Evolutionary conservation across 805 yeast species (phyloP).

Genomic region (Alloascoidea africana): DNA sequence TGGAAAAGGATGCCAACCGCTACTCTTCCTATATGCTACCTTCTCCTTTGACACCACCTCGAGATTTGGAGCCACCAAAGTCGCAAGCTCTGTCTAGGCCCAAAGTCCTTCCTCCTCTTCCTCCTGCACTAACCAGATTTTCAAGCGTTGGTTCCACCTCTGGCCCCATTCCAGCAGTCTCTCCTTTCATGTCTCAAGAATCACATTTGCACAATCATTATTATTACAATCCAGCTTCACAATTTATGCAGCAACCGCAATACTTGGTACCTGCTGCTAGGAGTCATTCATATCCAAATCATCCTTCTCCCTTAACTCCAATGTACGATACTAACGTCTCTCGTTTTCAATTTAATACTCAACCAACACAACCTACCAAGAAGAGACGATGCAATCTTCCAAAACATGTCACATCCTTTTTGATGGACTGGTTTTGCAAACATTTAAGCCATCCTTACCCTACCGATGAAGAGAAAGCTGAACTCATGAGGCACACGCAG

Average conservation of each 20-base stretch:
- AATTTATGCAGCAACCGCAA: no score
- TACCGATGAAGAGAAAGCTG: slow-evolving; percentile 60
- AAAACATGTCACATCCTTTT: slow-evolving; percentile 55
- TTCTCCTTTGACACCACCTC: slow-evolving; percentile 1
- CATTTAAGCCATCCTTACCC: slow-evolving; percentile 79
- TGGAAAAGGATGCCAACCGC: neutral
- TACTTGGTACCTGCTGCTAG: neutral
- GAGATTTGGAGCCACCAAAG: no score
- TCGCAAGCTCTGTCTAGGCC: no score
- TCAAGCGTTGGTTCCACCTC: no score
- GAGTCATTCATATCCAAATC: neutral
- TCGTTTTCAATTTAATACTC: neutral
- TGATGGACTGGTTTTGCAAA: slow-evolving; percentile 58
- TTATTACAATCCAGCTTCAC: neutral
- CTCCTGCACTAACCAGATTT: no score
- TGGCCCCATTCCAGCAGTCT: neutral
- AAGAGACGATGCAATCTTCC: slow-evolving; percentile 62
- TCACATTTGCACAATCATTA: neutral
- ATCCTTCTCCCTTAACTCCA: neutral
- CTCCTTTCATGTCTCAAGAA: neutral
- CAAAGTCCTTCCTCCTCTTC: no score
- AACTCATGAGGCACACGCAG: slow-evolving; percentile 56
- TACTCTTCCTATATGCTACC: neutral
- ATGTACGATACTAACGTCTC: neutral
- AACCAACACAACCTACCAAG: slow-evolving; percentile 8